Evolutionary conservation across 192 early-diverging fungal genomes (phyloP).

Genomic region (Phycomyces nitens): DNA sequence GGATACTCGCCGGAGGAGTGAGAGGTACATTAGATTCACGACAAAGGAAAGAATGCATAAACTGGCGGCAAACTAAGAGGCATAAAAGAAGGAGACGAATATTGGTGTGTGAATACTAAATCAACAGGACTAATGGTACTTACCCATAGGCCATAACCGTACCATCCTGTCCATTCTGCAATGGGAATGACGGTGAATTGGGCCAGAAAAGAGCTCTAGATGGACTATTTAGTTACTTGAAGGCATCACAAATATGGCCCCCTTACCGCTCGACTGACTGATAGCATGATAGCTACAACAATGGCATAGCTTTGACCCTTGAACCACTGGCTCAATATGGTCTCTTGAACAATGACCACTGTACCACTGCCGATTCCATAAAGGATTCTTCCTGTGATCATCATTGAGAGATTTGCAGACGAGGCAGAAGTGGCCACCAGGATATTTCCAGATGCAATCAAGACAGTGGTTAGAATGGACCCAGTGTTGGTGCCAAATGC

Average conservation of each 20-base stretch:
- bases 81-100: neutral
- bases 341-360: slow-evolving; percentile 75
- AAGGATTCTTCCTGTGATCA: slow-evolving; percentile 51
- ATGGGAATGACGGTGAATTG: slow-evolving; percentile 64
- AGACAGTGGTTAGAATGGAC: slow-evolving; percentile 47
- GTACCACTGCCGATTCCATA: slow-evolving; percentile 68
- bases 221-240: neutral
- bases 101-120: neutral
- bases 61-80: slow-evolving; percentile 53
- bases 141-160: slow-evolving; percentile 43
- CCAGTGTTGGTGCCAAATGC: slow-evolving; percentile 59
- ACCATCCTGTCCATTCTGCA: slow-evolving; percentile 39
- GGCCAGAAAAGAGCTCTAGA: slow-evolving; percentile 61
- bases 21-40: slow-evolving; percentile 67
- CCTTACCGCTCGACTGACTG: slow-evolving; percentile 62
- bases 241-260: neutral
- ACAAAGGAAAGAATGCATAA: slow-evolving; percentile 64
- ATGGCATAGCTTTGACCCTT: slow-evolving; percentile 62
- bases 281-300: slow-evolving; percentile 65
- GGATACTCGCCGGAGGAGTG: slow-evolving; percentile 40
- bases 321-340: slow-evolving; percentile 74
- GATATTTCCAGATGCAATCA: slow-evolving; percentile 52
- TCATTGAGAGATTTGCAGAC: slow-evolving; percentile 38
- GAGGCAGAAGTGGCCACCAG: slow-evolving; percentile 48
- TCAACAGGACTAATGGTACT: too few relatives aligned